Evolutionary conservation across 352 stramenopile genomes (phyloP), one percentile per base, ranked within the genome.

Genomic region (Pythium volutum): DNA sequence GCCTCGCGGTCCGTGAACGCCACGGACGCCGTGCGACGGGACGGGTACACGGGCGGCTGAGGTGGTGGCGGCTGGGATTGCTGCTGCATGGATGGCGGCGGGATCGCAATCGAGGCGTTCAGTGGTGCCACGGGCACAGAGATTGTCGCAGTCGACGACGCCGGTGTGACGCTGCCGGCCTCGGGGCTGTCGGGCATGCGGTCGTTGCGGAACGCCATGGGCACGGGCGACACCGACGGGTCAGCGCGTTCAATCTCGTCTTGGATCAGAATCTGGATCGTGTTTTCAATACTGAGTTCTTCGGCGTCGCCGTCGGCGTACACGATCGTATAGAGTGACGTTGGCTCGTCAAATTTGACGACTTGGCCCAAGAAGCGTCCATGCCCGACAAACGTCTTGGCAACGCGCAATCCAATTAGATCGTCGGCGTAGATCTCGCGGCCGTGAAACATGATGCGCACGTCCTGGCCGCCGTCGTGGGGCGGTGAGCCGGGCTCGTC

Each of bases 311-410:
- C 85, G 47, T 95, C 85, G 0, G 81, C 85, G 60, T 95, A 95
- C 14, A 93, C 83, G n/a, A 93, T 73, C 10, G 85, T 95, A 52
- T 91, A 95, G 23, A 84, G 51, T 36, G 74, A 64, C 45, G 71
- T 75, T 3, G 71, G 67, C n/a, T 83, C 73, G 69, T 95, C 83
- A 62, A 91, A 95, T 60, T 91, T 92, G 49, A 95, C 80, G 5
- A 95, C 76, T 67, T 94, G 84, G 1, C 85, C 85, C n/a, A 95
- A 57, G 52, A 95, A 95, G 6, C 83, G 76, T n/a, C 85, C 85
- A 48, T 89, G 70, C 5, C 81, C 79, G 23, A 76, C 77, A 65
- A 95, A 93, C 25, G 81, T 91, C 66, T 95, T 95, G 55, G 81
- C 81, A 2, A 95, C 84, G n/a, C 85, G 83, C 16, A 93, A 61